Conservation (phyloP, 169 alveolate genomes). For the Plasmodium chabaudi region DNA sequence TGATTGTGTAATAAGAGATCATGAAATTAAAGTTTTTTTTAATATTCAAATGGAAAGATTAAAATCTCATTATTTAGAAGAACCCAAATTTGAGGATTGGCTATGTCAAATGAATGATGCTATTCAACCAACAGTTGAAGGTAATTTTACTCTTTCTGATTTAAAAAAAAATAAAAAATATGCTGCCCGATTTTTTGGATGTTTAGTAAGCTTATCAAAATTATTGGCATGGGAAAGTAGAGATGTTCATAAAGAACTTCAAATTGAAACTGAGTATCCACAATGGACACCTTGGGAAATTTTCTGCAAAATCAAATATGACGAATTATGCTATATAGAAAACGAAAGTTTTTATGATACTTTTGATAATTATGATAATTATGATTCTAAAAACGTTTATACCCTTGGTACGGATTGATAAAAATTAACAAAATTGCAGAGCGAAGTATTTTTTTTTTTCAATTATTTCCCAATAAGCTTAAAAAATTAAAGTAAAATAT, state of each 20-base stretch:
- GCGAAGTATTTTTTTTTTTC: too few relatives aligned
- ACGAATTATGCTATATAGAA: constrained; percentile 70
- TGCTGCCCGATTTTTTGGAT: constrained; percentile 73
- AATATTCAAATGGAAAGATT: constrained; percentile 70
- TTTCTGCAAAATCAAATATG: constrained; percentile 68
- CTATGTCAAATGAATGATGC: constrained; percentile 77
- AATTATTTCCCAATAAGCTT: too few relatives aligned
- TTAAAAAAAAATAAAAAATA: constrained; percentile 69
- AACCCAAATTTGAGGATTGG: constrained; percentile 78
- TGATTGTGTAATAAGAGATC: constrained; percentile 74
- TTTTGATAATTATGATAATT: constrained; percentile 33
- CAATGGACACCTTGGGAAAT: constrained; percentile 75
- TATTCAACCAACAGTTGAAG: constrained; percentile 68
- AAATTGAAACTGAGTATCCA: constrained; percentile 71
- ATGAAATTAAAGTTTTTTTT: constrained; percentile 74
- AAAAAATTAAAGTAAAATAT: too few relatives aligned
- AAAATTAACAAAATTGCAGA: too few relatives aligned
- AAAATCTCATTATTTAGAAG: constrained; percentile 75
- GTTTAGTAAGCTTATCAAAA: constrained; percentile 72
- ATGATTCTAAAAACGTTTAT: background rate
- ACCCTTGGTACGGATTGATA: background rate
- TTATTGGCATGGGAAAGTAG: constrained; percentile 76
- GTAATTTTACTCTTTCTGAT: constrained; percentile 72
- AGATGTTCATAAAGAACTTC: constrained; percentile 71
- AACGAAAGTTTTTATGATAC: constrained; percentile 61